These are phyloP conservation scores for Fusarium sp. DNA, from an alignment of 2,329 filamentous ascomycete genomes.

Conservation along the genomic window DNA sequence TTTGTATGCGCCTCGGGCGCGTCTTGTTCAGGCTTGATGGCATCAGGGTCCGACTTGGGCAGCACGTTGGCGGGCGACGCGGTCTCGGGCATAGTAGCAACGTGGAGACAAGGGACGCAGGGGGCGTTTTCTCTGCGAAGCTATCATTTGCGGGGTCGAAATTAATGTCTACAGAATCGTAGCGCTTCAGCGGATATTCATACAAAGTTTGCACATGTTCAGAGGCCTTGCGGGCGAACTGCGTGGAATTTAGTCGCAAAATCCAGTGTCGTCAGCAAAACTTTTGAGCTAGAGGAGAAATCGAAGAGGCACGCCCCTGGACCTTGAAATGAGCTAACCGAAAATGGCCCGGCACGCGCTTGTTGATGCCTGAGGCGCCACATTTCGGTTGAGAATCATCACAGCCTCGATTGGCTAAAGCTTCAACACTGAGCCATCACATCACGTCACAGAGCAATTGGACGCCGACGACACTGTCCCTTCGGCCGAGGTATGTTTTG, in stretches of 20 bases:
- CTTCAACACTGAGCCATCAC: conserved; percentile 51
- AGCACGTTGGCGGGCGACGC: conserved; percentile 67
- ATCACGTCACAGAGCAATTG: conserved; percentile 57
- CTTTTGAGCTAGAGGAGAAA: conserved; percentile 57
- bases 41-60: conserved; percentile 51
- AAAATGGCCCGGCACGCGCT: conserved; percentile 48
- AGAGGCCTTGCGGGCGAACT: conserved; percentile 64
- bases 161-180: conserved; percentile 69
- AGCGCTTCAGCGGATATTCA: conserved; percentile 61
- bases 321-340: conserved; percentile 47
- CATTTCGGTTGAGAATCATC: conserved; percentile 49
- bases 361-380: conserved; percentile 55
- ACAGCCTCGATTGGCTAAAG: conserved; percentile 53
- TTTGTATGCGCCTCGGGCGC: conserved; percentile 38
- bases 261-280: conserved; percentile 67
- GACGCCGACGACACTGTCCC: conserved; percentile 52
- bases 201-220: conserved; percentile 70
- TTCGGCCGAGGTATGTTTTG: conserved; percentile 53
- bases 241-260: conserved; percentile 61
- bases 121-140: conserved; percentile 69
- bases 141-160: conserved; percentile 71
- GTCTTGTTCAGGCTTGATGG: conserved; percentile 47
- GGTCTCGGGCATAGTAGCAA: conserved; percentile 72
- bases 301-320: conserved; percentile 48
- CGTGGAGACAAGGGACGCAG: conserved; percentile 60